Evolutionary conservation across 116 monocot species (phyloP), one percentile per base, ranked within the genome.

Genomic region (Dioscorea cayenensis): DNA sequence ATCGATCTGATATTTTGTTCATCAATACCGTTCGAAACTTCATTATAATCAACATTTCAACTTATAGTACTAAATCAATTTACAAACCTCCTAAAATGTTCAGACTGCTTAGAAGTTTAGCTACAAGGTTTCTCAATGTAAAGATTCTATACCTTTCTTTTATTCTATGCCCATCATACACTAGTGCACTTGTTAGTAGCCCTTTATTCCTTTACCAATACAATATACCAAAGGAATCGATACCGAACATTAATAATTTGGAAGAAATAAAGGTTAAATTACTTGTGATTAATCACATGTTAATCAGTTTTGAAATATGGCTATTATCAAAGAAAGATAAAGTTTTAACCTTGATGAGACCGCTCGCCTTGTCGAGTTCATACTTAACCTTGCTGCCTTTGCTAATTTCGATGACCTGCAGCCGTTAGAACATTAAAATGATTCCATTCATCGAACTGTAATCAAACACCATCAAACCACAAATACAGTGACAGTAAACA

Each of bases 381-480:
- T 93, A 93, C 76, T 93, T 93, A 13, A 93, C 92, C 78, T 93
- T 93, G 82, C 92, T 93, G 5, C 92, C 92, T 67, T 87, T 89
- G 61, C 83, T 73, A 48, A 93, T 93, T 83, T 93, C 92, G 71
- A 93, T 75, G 49, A 93, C 92, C 92, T 93, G 76, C 36, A 73
- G 23, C 38, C 80, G 70, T 55, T 55, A 55, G 1, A 14, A 55
- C 17, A n/a, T n/a, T 16, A 12, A 55, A 55, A 6, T 43, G 43
- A 43, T 43, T 43, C 43, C 43, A 43, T 43, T 43, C 5, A 5
- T 6, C 43, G 6, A 43, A 10, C 6, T 43, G 43, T 12, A 5
- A 12, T 43, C 12, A 6, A 43, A 12, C 43, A 10, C 1, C 7
- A 43, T 10, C 12, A 43, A 8, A 6, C 43, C 43, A 5, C 43